Evolutionary conservation across 805 yeast genomes (phyloP), one percentile per base, ranked within the genome.

Genomic region (Saturnispora sekii): DNA sequence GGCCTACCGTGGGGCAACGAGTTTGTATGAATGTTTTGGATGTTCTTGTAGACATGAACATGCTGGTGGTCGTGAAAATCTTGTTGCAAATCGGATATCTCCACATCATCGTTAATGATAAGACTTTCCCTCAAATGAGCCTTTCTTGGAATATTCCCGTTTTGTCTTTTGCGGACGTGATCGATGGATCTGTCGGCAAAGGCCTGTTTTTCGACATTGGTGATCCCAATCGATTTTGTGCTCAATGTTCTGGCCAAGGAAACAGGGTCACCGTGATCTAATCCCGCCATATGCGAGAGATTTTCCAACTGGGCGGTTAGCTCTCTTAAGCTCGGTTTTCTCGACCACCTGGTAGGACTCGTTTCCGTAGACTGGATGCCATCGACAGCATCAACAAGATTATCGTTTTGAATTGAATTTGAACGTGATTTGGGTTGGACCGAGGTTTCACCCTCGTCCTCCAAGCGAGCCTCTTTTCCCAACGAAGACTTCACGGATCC

Each of bases 171-270:
- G n/a, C 26, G 34, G 12, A 15, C 11, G 11, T 30, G 34, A 28
- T 35, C 37, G n/a, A 32, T 47, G 2, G 48, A 41, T 14, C 39
- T 29, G n/a, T 41, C 38, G 2, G 64, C 66, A 39, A 68, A 62
- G 5, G 69, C 73, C 32, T 65, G 62, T 49, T 59, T 68, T 54
- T 74, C 79, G 4, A 70, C 68, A 44, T 69, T 72, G 10, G 78
- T 72, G 51, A 70, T 70, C 10, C 84, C 83, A 28, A 82, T 66
- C 0, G 86, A 76, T 0, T 83, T 73, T 39, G 85, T 73, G 2
- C 90, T 81, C 40, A 87, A 68, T 1, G 93, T 79, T 55, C 94
- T 68, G 0, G 95, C 96, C 45, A 86, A 67, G 0, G 94, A 78
- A 5, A 82, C 81, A 0, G 95, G 94, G 65, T 86, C 94, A 34